These are phyloP conservation scores for Hyaloscypha bicolor DNA, from an alignment of 495 filamentous ascomycete species.

Conservation along the genomic window DNA sequence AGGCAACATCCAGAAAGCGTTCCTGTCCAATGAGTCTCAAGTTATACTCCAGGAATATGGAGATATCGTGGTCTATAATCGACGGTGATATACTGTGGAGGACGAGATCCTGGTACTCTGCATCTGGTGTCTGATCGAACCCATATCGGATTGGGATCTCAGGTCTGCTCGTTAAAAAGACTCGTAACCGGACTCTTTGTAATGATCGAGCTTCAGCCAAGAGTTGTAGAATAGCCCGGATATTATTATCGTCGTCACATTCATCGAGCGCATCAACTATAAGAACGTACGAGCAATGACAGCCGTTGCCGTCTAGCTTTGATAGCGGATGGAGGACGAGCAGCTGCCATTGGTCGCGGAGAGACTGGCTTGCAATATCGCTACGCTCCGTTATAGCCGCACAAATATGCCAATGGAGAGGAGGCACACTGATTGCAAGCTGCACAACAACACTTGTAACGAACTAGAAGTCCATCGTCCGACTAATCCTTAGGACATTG, in stretches of 20 bases:
- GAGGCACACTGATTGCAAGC: not conserved
- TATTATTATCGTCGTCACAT: conserved; percentile 3
- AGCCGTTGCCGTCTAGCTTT: not conserved
- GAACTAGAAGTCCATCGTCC: too few species aligned
- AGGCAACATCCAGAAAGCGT: not conserved
- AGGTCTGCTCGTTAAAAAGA: not conserved
- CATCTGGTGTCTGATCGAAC: not conserved
- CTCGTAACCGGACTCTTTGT: not conserved
- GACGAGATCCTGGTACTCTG: not conserved
- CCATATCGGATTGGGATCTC: not conserved
- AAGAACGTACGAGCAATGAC: not conserved
- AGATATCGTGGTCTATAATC: not conserved
- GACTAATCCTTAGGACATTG: too few species aligned
- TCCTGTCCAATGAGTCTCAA: not conserved
- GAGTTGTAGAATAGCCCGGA: not conserved
- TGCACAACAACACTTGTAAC: not conserved
- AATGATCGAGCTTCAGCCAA: not conserved
- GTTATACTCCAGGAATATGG: not conserved
- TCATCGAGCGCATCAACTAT: conserved; percentile 1
- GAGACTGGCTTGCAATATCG: not conserved
- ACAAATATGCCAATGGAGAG: not conserved
- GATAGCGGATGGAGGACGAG: not conserved
- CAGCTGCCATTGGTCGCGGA: not conserved
- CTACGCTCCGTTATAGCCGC: not conserved
- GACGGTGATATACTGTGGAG: not conserved